Evolutionary conservation across 2,329 filamentous ascomycete genomes (phyloP).

Genomic region (Raffaelea arxii): DNA sequence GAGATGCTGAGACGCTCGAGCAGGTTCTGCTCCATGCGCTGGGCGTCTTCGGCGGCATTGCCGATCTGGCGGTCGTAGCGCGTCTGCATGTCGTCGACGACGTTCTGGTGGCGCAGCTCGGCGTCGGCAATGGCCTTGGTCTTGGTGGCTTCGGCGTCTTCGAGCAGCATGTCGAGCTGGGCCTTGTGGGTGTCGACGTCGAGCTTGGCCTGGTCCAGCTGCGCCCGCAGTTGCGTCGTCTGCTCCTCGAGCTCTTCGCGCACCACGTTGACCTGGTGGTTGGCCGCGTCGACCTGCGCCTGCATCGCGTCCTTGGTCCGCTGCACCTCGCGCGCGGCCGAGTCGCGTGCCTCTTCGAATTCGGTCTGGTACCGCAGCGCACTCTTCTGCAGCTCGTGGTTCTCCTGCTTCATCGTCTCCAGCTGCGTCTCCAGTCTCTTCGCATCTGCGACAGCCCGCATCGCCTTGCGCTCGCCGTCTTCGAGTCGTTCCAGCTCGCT

Average conservation of each 20-base stretch:
- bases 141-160: constrained; percentile 66
- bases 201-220: constrained; percentile 68
- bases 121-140: constrained; percentile 5
- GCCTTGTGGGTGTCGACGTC: constrained; percentile 75
- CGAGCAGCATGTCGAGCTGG: constrained; percentile 72
- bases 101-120: constrained; percentile 51
- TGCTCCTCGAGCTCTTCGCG: constrained; percentile 76
- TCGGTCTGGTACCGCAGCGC: constrained; percentile 67
- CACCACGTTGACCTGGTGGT: constrained; percentile 75
- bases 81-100: constrained; percentile 64
- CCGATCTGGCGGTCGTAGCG: constrained; percentile 66
- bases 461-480: constrained; percentile 52
- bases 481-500: constrained; percentile 57
- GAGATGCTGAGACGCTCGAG: constrained; percentile 74
- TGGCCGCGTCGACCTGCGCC: constrained; percentile 71
- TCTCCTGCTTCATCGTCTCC: constrained; percentile 52
- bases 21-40: constrained; percentile 69
- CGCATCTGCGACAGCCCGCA: constrained; percentile 53
- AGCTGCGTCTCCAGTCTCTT: constrained; percentile 49
- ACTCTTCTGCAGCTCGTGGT: constrained; percentile 61
- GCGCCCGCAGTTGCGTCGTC: constrained; percentile 58
- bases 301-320: constrained; percentile 71
- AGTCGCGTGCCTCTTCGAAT: constrained; percentile 73
- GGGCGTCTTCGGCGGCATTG: constrained; percentile 70
- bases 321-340: constrained; percentile 69